Evolutionary conservation across 2,329 filamentous ascomycete genomes (phyloP).

Genomic region (Calonectria henricotiae): DNA sequence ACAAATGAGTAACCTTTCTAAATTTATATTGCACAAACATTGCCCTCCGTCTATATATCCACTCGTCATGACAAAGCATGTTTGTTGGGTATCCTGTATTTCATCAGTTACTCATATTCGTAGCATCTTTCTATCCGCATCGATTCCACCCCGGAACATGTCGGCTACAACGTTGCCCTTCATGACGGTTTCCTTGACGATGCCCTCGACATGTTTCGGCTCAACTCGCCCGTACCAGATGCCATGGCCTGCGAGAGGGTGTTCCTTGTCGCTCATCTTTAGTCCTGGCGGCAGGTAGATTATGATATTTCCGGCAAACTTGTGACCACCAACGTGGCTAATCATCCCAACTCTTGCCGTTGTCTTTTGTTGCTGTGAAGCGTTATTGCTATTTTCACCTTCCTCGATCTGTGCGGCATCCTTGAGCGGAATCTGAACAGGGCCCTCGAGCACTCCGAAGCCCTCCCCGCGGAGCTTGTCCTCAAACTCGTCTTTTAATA

Average conservation of each 20-base stretch:
- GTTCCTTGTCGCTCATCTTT: conserved; percentile 61
- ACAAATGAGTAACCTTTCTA: background rate
- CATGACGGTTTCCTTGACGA: conserved; percentile 80
- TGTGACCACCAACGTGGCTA: conserved; percentile 88
- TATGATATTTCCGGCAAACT: conserved; percentile 89
- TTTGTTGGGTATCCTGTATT: conserved; percentile 41
- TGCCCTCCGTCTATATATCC: conserved; percentile 10
- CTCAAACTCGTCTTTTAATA: conserved; percentile 81
- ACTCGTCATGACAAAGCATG: conserved; percentile 1
- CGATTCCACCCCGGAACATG: conserved; percentile 81
- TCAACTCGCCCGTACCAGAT: conserved; percentile 89
- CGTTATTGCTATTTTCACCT: conserved; percentile 11
- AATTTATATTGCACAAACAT: background rate
- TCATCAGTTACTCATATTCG: conserved; percentile 57
- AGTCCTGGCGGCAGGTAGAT: conserved; percentile 79
- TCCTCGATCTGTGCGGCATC: conserved; percentile 45
- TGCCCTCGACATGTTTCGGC: conserved; percentile 82
- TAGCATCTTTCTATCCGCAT: conserved; percentile 68
- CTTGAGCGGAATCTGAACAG: conserved; percentile 58
- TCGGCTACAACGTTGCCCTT: conserved; percentile 79
- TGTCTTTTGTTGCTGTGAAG: conserved; percentile 33
- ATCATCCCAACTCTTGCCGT: conserved; percentile 79
- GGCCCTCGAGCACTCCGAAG: conserved; percentile 65
- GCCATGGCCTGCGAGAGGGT: conserved; percentile 79
- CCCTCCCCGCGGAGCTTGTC: conserved; percentile 68